Evolutionary conservation across 148 eudicot genomes (phyloP), one percentile per base, ranked within the genome.

Genomic region (Selenicereus undatus): DNA sequence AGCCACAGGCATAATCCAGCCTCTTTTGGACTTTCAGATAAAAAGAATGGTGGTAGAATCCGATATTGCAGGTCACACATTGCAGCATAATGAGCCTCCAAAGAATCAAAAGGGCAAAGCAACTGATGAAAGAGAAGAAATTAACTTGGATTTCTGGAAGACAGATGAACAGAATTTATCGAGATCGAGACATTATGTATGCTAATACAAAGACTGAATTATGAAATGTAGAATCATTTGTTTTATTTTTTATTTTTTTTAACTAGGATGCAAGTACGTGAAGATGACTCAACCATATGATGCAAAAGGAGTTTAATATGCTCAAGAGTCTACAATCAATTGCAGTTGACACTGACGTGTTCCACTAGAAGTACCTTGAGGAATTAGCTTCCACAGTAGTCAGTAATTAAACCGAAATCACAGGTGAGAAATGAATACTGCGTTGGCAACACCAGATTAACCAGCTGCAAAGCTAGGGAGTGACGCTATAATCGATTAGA

Each of bases 1-100:
- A 93, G 84, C 97, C 91, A 90, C 76, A 93, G 76, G 77, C 93
- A 90, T 76, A 93, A 91, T 58, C 89, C 91, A 83, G 93, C 90
- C 86, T 93, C 97, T 65, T 82, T 86, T 27, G 91, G 94, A 78
- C 81, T 84, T 80, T 84, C 88, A n/a, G 89, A 86, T 76, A 93
- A 86, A 82, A 91, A 85, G 56, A 72, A 76, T n/a, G 93, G 88
- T 39, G 97, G 97, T 45, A 93, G 89, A 58, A 93, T 89, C 45
- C 97, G 85, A 81, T 86, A 82, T 5, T 83, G 87, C 78, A 93
- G 52, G 78, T 90, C 88, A 56, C 79, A 71, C 93, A 93, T 93
- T 45, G 93, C 93, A 54, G 81, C 84, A 81, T 84, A 81, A 82
- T 85, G 91, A n/a, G 81, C 85, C 74, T 87, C 86, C 71, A 81